Percentiles rank a stretch among this genome's conserved stretches.
phyloP scores from a whole-genome alignment of 768 basidiomycete species.

The Mycena pura region DNA sequence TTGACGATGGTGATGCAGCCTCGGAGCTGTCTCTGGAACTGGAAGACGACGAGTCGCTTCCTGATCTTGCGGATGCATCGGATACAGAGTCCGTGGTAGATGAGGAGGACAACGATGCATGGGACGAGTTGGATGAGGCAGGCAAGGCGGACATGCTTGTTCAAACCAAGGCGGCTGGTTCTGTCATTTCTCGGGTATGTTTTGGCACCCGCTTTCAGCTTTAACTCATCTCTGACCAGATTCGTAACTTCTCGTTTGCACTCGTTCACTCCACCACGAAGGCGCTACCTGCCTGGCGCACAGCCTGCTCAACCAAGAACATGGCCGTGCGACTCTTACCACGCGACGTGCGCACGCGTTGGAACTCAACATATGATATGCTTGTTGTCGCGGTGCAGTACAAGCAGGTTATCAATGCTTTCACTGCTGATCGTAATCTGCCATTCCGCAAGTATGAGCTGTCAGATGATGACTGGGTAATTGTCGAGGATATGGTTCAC shows the following conservation, averaged over 20 bases:
- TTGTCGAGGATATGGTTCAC: slow-evolving; percentile 30
- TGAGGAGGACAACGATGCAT: neutral
- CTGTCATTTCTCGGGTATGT: neutral
- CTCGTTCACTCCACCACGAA: slow-evolving; percentile 37
- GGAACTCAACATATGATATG: too few species aligned
- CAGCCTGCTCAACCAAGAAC: slow-evolving; percentile 11
- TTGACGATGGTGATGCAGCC: neutral
- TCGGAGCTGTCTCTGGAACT: neutral
- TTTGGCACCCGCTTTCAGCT: neutral
- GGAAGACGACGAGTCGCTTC: neutral
- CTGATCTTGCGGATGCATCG: neutral
- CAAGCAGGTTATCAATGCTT: slow-evolving; percentile 27
- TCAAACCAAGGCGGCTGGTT: neutral
- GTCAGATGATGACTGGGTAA: slow-evolving; percentile 32
- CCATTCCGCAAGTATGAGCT: slow-evolving; percentile 27
- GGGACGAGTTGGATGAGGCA: neutral
- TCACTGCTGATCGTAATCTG: slow-evolving; percentile 20
- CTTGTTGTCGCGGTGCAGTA: slow-evolving; percentile 36
- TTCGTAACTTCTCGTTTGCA: slow-evolving; percentile 29
- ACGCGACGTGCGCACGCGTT: slow-evolving; percentile 41
- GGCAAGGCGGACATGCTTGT: neutral
- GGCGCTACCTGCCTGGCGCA: slow-evolving; percentile 39
- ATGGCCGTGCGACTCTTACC: slow-evolving; percentile 32
- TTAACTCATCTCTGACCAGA: slow-evolving; percentile 15
- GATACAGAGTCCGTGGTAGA: neutral